Conservation (phyloP, 2,329 filamentous ascomycete genomes). For the Colletotrichum incanum region DNA sequence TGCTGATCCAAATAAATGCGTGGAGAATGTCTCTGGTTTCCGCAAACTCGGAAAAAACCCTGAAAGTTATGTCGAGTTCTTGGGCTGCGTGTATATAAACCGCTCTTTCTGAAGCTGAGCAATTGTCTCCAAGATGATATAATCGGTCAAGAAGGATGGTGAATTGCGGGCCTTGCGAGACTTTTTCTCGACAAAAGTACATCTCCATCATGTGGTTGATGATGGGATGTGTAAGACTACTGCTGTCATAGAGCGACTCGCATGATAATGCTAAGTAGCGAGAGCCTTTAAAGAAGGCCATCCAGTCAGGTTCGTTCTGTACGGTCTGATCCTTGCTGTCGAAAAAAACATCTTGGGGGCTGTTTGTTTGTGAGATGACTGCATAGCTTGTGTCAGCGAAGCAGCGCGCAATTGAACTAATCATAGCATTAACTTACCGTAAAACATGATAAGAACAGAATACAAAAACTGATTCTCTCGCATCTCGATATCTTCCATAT, state of each 20-base stretch:
- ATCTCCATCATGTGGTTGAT: slow-evolving; percentile 5
- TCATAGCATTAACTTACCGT: not conserved
- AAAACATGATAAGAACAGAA: slow-evolving; percentile 17
- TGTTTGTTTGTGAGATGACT: slow-evolving; percentile 23
- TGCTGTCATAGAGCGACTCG: not conserved
- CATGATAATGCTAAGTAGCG: not conserved
- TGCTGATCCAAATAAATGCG: slow-evolving; percentile 57
- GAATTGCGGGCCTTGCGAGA: not conserved
- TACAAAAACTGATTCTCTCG: slow-evolving; percentile 12
- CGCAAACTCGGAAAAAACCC: not conserved
- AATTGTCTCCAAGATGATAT: not conserved
- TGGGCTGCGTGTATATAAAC: not conserved
- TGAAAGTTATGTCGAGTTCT: slow-evolving; percentile 1
- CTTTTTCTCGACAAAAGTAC: not conserved
- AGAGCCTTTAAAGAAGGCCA: slow-evolving; percentile 16
- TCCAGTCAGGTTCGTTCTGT: not conserved
- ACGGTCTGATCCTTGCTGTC: not conserved
- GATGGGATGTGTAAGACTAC: slow-evolving; percentile 10
- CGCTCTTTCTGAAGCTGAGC: not conserved
- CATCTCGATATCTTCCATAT: not conserved
- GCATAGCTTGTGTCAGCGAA: not conserved
- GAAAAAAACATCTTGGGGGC: slow-evolving; percentile 14
- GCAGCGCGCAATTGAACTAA: too few relatives aligned
- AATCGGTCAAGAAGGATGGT: not conserved
- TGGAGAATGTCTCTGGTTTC: slow-evolving; percentile 53